A percentile compares a stretch with the other conserved stretches of the same genome.
Conservation (phyloP, 2,329 filamentous ascomycete species). For the Fusarium luffae region DNA sequence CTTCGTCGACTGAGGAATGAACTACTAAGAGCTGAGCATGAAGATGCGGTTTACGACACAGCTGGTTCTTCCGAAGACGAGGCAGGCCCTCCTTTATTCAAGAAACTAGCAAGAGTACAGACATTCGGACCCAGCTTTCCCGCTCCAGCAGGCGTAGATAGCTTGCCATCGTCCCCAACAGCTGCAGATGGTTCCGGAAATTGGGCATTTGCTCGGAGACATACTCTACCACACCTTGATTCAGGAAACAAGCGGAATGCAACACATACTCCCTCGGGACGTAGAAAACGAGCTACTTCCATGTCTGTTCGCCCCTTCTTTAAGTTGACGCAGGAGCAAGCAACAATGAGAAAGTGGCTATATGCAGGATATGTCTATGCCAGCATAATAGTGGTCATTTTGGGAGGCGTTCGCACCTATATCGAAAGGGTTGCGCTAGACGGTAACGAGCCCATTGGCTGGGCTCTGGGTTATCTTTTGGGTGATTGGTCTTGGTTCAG, state of each 20-base stretch:
- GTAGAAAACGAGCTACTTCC: slow-evolving; percentile 73
- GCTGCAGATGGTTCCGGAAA: slow-evolving; percentile 32
- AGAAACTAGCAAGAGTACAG: slow-evolving; percentile 44
- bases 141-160: slow-evolving; percentile 19
- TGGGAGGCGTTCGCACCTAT: slow-evolving; percentile 77
- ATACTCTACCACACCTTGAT: slow-evolving; percentile 63
- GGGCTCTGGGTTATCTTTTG: slow-evolving; percentile 90
- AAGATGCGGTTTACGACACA: slow-evolving; percentile 49
- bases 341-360: slow-evolving; percentile 79
- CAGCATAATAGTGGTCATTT: slow-evolving; percentile 71
- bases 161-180: slow-evolving; percentile 33
- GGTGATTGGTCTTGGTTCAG: slow-evolving; percentile 80
- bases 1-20: slow-evolving; percentile 61
- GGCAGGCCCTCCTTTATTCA: slow-evolving; percentile 30
- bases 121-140: slow-evolving; percentile 46
- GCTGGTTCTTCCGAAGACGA: slow-evolving; percentile 51
- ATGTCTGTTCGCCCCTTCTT: slow-evolving; percentile 78
- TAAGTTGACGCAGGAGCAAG: slow-evolving; percentile 82
- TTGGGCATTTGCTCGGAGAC: slow-evolving; percentile 52
- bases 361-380: slow-evolving; percentile 85
- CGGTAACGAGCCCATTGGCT: slow-evolving; percentile 85
- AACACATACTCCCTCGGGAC: slow-evolving; percentile 70
- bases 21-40: slow-evolving; percentile 47
- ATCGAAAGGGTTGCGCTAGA: slow-evolving; percentile 74
- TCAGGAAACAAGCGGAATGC: slow-evolving; percentile 53